Evolutionary conservation across 2,329 filamentous ascomycete genomes (phyloP).

Genomic region (Clarireedia hainanense): DNA sequence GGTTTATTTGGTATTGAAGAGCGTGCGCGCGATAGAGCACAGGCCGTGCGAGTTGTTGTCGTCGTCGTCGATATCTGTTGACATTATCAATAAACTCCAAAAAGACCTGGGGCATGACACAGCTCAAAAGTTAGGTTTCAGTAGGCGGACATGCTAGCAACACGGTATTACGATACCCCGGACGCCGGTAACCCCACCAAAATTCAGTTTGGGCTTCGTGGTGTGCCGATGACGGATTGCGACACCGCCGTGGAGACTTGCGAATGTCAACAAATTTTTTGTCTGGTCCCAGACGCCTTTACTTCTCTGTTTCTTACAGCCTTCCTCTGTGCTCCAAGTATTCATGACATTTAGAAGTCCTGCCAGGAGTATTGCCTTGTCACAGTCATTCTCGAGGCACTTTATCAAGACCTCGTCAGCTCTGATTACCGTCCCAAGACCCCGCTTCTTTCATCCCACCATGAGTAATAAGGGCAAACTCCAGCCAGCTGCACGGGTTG

Average conservation of each 20-base stretch:
- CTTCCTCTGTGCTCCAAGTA: neutral
- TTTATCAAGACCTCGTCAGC: neutral
- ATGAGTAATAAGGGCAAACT: constrained; percentile 29
- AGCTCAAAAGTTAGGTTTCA: no score
- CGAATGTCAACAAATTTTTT: neutral
- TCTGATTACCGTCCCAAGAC: neutral
- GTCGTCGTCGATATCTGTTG: no score
- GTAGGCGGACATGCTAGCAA: no score
- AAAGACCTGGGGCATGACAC: no score
- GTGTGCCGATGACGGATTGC: neutral
- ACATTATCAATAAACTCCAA: no score
- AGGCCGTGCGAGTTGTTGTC: no score
- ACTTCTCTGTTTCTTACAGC: neutral
- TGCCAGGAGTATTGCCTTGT: neutral
- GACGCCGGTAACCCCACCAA: no score
- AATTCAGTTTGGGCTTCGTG: no score
- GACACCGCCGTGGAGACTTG: neutral
- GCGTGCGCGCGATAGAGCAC: no score
- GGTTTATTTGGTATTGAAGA: no score
- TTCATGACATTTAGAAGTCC: constrained; percentile 13
- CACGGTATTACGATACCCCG: no score
- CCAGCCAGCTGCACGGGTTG: constrained; percentile 46
- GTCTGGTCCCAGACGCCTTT: neutral
- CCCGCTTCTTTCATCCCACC: constrained; percentile 19
- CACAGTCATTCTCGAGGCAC: neutral